phyloP scores from a whole-genome alignment of 345 rosid genomes.

The Rhizophora mangle region DNA sequence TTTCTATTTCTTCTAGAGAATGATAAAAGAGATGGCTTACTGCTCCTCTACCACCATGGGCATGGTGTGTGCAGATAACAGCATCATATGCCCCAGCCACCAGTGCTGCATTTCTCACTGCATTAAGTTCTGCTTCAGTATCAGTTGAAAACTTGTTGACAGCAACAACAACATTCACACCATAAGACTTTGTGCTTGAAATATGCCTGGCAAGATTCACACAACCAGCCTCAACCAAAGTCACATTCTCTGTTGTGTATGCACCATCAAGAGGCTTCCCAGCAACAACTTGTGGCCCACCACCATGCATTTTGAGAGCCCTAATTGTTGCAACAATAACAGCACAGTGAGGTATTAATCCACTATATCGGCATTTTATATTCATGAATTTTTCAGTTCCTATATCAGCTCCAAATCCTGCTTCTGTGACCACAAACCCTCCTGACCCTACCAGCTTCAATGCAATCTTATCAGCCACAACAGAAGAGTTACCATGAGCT shows the following conservation, averaged over 20 bases:
- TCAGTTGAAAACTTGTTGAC: constrained; percentile 92
- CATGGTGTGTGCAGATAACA: constrained; percentile 88
- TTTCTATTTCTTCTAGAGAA: not conserved
- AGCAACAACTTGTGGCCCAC: constrained; percentile 93
- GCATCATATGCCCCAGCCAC: constrained; percentile 94
- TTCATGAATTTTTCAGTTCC: constrained; percentile 98
- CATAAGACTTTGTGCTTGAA: constrained; percentile 75
- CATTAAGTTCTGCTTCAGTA: constrained; percentile 77
- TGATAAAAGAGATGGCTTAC: constrained; percentile 35
- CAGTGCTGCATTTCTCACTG: constrained; percentile 79
- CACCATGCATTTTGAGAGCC: constrained; percentile 99
- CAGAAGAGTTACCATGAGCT: constrained; percentile 97
- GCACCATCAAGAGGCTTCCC: constrained; percentile 96
- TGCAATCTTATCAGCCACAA: constrained; percentile 96
- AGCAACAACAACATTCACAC: constrained; percentile 93
- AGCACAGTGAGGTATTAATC: constrained; percentile 88
- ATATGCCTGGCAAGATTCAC: constrained; percentile 93
- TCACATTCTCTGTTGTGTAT: constrained; percentile 80
- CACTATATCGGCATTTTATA: constrained; percentile 88
- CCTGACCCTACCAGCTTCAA: constrained; percentile 92
- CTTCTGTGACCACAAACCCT: constrained; percentile 97
- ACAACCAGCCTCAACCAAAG: constrained; percentile 91
- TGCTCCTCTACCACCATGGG: constrained; percentile 98
- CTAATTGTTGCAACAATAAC: constrained; percentile 94
- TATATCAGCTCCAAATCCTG: constrained; percentile 97